Evolutionary conservation across 768 basidiomycete genomes (phyloP), one percentile per base, ranked within the genome.

Genomic region (Paxillus ammoniavirescens): DNA sequence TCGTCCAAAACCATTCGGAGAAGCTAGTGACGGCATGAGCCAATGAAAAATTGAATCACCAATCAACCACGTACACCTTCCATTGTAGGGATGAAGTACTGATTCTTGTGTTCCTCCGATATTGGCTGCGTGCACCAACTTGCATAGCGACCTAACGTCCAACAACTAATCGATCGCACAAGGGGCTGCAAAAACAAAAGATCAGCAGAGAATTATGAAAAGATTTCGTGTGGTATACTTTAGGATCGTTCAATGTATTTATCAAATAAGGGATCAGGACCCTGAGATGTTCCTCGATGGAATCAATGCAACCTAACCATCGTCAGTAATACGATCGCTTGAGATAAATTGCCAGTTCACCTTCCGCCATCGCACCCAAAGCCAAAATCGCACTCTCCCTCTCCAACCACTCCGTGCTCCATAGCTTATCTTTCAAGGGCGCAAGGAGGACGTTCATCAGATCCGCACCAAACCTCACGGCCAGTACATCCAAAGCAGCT

Each of bases 71-170:
- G 68, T 67, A 98, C 96, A 17, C 95, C 97, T 79, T 99, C 97
- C 86, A 99, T 91, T 13, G 94, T 96, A 0, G 97, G 97, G 30
- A 98, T 87, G 68, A 99, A 99, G 74, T 88, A 98, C 51, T 78
- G 79, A 50, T 80, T 86, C 72, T 90, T 91, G 76, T 96, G 94
- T 48, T 94, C 93, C 52, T 91, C 88, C 3, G 88, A 87, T 55
- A 81, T 77, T 26, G 83, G 81, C 66, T 89, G 86, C n/a, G 91
- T 92, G 61, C 90, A 93, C 97, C 97, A 99, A 65, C 90, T 93
- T 31, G 96, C 93, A 72, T 99, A 99, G 47, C 97, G 87, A 14
- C 97, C 96, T n/a, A 99, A 79, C 0, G 96, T 98, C 97, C 97
- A 99, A 70, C 97, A 99, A 14, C 95, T 93, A 64, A 99, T 99